Evolutionary conservation across 345 rosid genomes (phyloP), one percentile per base, ranked within the genome.

Genomic region (Punica granatum): DNA sequence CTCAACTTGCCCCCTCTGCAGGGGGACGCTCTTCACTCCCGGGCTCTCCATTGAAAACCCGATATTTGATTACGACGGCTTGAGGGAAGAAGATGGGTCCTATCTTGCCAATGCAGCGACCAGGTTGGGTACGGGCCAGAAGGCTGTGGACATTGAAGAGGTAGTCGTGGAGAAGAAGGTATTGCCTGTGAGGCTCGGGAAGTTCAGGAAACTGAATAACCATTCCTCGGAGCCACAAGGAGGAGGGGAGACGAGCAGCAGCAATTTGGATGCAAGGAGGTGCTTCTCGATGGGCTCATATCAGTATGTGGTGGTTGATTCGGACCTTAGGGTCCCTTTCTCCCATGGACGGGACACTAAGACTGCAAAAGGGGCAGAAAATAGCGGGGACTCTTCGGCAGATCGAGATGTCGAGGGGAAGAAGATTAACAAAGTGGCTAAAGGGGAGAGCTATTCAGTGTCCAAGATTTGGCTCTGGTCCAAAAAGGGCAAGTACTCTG

Each of bases 381-480:
- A 76, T 43, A 76, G 43, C n/a, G 83, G 72, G 58, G 73, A 75
- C 69, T 75, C 80, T 12, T 79, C 81, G 1, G 71, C 65, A 25
- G 76, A 75, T 35, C 67, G 70, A 21, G 82, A 77, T 58, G 37
- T 64, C 36, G 92, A 82, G 51, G 85, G 78, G 44, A 88, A 90
- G 72, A 90, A 81, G 71, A 83, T 88, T 34, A 83, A 68, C 69
- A 77, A 68, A 36, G 81, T 86, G 58, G 81, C 86, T 42, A 90
- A 80, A 78, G 93, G 97, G 28, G 97, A 90, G 65, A 90, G 97
- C 76, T 88, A 79, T 68, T 90, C 93, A 0, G 87, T 88, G 60
- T 90, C 97, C 2, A 90, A 90, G 87, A 90, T 90, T 69, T 90
- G 97, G 97, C 90, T 81, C 51, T 90, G 93, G 93, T 80, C 97